Conservation (phyloP, 176 grass and related monocot genomes). For the Tuctoria greenei region DNA sequence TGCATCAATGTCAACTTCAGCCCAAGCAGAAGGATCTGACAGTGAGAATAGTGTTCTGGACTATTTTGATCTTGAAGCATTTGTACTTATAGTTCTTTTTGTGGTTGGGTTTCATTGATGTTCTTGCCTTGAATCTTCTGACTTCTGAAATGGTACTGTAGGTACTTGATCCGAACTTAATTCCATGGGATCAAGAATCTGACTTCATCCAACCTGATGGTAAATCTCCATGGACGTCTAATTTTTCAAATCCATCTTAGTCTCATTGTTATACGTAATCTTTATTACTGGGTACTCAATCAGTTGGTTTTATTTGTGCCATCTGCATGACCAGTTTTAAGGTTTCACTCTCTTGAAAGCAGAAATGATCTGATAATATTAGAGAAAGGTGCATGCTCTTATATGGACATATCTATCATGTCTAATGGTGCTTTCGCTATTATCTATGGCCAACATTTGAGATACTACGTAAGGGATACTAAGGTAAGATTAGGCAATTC, state of each 20-base stretch:
- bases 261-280: background rate
- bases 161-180: slow-evolving; percentile 46
- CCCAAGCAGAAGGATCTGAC: no score
- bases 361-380: no score
- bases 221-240: slow-evolving; percentile 21
- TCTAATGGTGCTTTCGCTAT: slow-evolving; percentile 63
- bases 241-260: slow-evolving; percentile 12
- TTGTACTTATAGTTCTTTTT: no score
- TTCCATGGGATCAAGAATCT: slow-evolving; percentile 54
- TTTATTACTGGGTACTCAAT: slow-evolving; percentile 21
- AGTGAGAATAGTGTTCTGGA: no score
- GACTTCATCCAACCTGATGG: slow-evolving; percentile 47
- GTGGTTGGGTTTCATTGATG: no score
- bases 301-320: no score
- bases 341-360: no score
- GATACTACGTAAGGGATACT: slow-evolving; percentile 68
- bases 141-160: no score
- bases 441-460: slow-evolving; percentile 67
- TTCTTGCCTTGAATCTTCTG: no score
- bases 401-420: slow-evolving; percentile 67
- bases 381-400: no score
- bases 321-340: no score
- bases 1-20: slow-evolving; percentile 15
- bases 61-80: no score
- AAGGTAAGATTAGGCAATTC: slow-evolving; percentile 52